These are phyloP conservation scores for Cicer cuneatum DNA, from an alignment of 306 rosid genomes.

Conservation along the genomic window DNA sequence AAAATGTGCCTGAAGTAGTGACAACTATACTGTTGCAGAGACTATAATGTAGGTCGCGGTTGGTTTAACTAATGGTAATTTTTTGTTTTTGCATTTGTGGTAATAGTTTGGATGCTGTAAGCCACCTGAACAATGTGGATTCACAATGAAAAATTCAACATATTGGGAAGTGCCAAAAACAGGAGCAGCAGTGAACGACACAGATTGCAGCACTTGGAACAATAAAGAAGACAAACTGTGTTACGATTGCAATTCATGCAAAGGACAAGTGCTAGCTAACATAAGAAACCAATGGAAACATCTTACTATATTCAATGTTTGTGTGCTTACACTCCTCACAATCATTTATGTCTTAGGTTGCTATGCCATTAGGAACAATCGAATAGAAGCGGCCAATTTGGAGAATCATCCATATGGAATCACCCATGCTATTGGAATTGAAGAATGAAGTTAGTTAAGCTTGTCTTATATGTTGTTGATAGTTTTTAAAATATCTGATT, in stretches of 20 bases:
- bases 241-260: constrained; percentile 77
- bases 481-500: background rate
- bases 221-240: constrained; percentile 52
- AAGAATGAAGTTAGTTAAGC: background rate
- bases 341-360: constrained; percentile 62
- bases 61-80: background rate
- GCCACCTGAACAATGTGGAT: constrained; percentile 75
- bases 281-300: constrained; percentile 63
- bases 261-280: constrained; percentile 67
- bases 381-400: constrained; percentile 6
- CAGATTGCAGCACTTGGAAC: constrained; percentile 67
- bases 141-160: constrained; percentile 60
- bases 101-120: constrained; percentile 78
- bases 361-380: constrained; percentile 61
- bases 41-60: background rate
- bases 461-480: background rate
- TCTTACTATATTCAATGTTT: constrained; percentile 59
- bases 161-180: constrained; percentile 59
- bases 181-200: constrained; percentile 44
- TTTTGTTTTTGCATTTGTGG: background rate
- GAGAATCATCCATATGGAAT: background rate
- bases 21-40: too few relatives aligned
- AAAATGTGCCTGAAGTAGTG: too few relatives aligned
- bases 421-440: background rate
- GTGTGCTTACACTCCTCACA: constrained; percentile 47